A percentile compares a stretch with the other conserved stretches of the same genome.
phyloP scores from a whole-genome alignment of 208 protist species.

The Trypanosoma rangeli region DNA sequence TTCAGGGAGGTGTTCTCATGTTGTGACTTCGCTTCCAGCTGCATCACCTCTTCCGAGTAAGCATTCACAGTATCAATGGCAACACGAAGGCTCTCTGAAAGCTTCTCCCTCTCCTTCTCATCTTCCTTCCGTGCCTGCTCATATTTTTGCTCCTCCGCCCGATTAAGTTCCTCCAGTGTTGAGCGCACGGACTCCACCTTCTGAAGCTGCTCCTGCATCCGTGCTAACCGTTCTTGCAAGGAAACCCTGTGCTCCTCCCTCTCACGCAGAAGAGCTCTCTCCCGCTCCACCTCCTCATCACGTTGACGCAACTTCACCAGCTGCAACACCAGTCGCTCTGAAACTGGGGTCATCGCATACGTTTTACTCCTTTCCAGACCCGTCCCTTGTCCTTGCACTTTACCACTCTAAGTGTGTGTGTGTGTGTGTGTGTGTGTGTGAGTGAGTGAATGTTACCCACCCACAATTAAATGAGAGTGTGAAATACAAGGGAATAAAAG shows the following conservation, averaged over 20 bases:
- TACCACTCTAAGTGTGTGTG: not conserved
- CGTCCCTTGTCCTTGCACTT: not conserved
- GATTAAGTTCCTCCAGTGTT: constrained; percentile 50
- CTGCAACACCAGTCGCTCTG: constrained; percentile 63
- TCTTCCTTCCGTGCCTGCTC: constrained; percentile 42
- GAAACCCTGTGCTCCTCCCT: constrained; percentile 37
- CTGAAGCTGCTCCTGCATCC: constrained; percentile 29
- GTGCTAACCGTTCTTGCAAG: constrained; percentile 32
- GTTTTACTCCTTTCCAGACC: not conserved
- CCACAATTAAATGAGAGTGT: not conserved
- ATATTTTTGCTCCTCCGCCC: constrained; percentile 46
- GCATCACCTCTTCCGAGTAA: constrained; percentile 35
- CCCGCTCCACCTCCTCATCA: constrained; percentile 43
- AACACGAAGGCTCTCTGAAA: constrained; percentile 38
- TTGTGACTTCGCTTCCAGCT: constrained; percentile 37
- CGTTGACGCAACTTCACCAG: constrained; percentile 47
- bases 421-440: not conserved
- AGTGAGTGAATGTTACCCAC: not conserved
- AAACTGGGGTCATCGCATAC: constrained; percentile 37
- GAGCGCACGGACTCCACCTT: constrained; percentile 39
- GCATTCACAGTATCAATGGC: constrained; percentile 52
- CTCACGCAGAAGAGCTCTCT: constrained; percentile 33
- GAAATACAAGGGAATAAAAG: constrained; percentile 4
- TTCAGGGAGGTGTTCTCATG: constrained; percentile 44
- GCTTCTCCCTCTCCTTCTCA: constrained; percentile 35